These are phyloP conservation scores for Aegilops longissima DNA, from an alignment of 176 grass and related monocot species.

Conservation along the genomic window DNA sequence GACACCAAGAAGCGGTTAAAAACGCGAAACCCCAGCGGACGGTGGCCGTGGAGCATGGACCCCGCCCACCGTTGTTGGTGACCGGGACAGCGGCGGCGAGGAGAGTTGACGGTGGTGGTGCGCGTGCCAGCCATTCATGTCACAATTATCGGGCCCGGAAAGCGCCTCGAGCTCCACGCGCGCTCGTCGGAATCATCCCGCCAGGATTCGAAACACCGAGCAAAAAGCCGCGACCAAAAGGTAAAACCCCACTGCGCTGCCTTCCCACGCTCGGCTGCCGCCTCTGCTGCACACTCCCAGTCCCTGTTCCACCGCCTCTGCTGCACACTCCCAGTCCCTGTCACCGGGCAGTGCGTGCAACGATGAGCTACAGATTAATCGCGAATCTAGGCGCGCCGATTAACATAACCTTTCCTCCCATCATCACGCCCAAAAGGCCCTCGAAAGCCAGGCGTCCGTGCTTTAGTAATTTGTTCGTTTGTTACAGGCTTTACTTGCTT, in stretches of 20 bases:
- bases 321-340: not conserved
- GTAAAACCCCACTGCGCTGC: not conserved
- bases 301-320: not conserved
- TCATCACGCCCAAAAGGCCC: slow-evolving; percentile 34
- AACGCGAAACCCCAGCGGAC: not conserved
- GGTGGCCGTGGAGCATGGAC: not conserved
- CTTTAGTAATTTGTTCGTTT: not conserved
- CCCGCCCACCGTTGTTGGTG: not conserved
- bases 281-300: not conserved
- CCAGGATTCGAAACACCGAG: slow-evolving; percentile 16
- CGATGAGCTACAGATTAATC: not conserved
- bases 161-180: slow-evolving; percentile 20
- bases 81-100: not conserved
- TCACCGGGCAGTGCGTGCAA: not conserved
- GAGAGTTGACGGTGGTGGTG: not conserved
- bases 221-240: slow-evolving; percentile 18
- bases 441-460: slow-evolving; percentile 4
- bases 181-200: slow-evolving; percentile 35
- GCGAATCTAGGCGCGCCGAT: not conserved
- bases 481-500: slow-evolving; percentile 19
- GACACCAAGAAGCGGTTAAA: not conserved
- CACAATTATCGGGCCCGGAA: slow-evolving; percentile 46
- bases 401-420: slow-evolving; percentile 45
- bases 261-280: not conserved
- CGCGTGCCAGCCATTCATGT: slow-evolving; percentile 40